These are phyloP conservation scores for Colletotrichum cuscutae DNA, from an alignment of 2,329 filamentous ascomycete genomes.

Conservation along the genomic window DNA sequence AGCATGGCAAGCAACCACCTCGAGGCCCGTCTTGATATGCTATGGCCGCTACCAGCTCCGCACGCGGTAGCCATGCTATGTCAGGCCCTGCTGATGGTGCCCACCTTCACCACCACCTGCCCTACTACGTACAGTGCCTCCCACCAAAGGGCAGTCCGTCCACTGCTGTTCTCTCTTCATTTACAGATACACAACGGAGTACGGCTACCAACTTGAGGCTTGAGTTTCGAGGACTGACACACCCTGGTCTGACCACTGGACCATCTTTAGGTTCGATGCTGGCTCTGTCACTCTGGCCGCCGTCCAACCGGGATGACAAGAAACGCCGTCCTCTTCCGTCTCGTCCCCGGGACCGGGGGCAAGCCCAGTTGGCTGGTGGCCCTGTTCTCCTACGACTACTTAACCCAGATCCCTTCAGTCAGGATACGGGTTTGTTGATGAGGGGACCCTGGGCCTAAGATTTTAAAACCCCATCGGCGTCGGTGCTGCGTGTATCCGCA, in stretches of 20 bases:
- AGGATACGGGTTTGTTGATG: constrained; percentile 9
- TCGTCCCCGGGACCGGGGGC: constrained; percentile 20
- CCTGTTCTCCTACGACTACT: background rate
- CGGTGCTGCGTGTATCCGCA: background rate
- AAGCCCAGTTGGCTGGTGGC: background rate
- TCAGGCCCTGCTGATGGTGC: background rate
- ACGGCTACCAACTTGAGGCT: background rate
- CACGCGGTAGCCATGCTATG: constrained; percentile 11
- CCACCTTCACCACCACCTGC: constrained; percentile 2
- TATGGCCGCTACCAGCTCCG: constrained; percentile 22
- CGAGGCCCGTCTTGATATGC: background rate
- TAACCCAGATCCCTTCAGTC: constrained; percentile 10
- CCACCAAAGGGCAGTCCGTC: background rate
- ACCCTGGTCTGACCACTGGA: background rate
- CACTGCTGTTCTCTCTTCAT: background rate
- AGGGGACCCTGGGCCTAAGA: constrained; percentile 2
- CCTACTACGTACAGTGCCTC: background rate
- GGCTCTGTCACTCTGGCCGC: constrained; percentile 6
- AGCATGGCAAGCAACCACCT: background rate
- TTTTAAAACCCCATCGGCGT: constrained; percentile 2
- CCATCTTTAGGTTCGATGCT: background rate
- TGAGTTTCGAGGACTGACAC: background rate
- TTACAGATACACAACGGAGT: background rate
- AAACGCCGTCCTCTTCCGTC: constrained; percentile 26
- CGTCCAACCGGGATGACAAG: constrained; percentile 12